These are phyloP conservation scores for Fibroporia radiculosa DNA, from an alignment of 768 basidiomycete species.

Conservation along the genomic window DNA sequence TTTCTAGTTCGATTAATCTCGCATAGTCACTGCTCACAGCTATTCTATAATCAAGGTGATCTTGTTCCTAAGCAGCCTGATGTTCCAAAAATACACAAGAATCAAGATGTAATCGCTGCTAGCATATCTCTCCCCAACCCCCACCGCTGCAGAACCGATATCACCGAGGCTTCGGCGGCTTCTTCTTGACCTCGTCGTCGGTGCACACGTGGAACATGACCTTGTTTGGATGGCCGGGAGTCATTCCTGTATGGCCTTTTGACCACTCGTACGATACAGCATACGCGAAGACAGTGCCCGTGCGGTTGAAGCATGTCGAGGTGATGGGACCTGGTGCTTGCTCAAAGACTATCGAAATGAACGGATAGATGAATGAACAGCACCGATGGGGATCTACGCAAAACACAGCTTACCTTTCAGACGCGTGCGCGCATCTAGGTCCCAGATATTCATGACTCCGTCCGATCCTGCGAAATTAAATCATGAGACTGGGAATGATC, in stretches of 20 bases:
- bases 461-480: slow-evolving; percentile 49
- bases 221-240: slow-evolving; percentile 64
- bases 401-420: slow-evolving; percentile 61
- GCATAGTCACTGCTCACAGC: too few species aligned
- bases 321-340: slow-evolving; percentile 68
- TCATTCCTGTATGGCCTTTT: slow-evolving; percentile 84
- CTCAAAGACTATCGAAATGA: too few species aligned
- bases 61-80: too few species aligned
- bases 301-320: slow-evolving; percentile 79
- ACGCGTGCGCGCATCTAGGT: slow-evolving; percentile 86
- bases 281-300: slow-evolving; percentile 85
- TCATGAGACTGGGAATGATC: too few species aligned
- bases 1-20: too few species aligned
- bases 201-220: slow-evolving; percentile 80
- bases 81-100: too few species aligned
- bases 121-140: too few species aligned
- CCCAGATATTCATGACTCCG: slow-evolving; percentile 92
- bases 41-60: too few species aligned
- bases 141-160: too few species aligned
- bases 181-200: slow-evolving; percentile 80
- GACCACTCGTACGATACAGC: slow-evolving; percentile 93
- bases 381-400: not conserved
- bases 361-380: slow-evolving; percentile 21
- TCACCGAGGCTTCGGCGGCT: slow-evolving; percentile 22
- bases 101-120: too few species aligned